These are phyloP conservation scores for Pichia kudriavzevii DNA, from an alignment of 1,139 yeast genomes.

Conservation along the genomic window DNA sequence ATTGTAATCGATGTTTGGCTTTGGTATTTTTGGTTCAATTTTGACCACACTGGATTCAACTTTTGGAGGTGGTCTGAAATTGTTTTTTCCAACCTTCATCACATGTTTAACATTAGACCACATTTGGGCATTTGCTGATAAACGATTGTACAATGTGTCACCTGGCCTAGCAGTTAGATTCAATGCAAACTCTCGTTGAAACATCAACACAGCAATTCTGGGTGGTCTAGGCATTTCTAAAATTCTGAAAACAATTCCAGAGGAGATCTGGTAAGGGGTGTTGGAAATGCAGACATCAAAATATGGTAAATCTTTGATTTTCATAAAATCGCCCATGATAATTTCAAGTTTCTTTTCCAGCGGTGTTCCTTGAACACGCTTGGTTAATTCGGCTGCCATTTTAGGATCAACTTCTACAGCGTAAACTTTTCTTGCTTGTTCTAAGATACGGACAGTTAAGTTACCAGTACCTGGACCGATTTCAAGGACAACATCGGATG, in stretches of 20 bases:
- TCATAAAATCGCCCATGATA: slow-evolving; percentile 90
- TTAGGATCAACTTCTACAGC: slow-evolving; percentile 99
- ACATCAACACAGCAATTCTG: slow-evolving; percentile 91
- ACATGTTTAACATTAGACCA: slow-evolving; percentile 98
- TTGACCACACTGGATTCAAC: slow-evolving; percentile 96
- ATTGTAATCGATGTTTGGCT: slow-evolving; percentile 84
- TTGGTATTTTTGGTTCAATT: slow-evolving; percentile 82
- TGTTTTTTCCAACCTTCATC: slow-evolving; percentile 96
- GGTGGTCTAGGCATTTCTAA: slow-evolving; percentile 92
- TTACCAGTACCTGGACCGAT: slow-evolving; percentile 99
- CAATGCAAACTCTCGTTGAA: slow-evolving; percentile 94
- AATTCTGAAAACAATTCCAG: slow-evolving; percentile 89
- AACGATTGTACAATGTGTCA: slow-evolving; percentile 81
- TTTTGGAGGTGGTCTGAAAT: slow-evolving; percentile 97
- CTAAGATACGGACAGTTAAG: slow-evolving; percentile 84
- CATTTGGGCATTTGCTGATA: slow-evolving; percentile 96
- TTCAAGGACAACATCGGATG: slow-evolving; percentile 88
- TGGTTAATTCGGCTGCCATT: slow-evolving; percentile 98
- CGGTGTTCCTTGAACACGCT: slow-evolving; percentile 95
- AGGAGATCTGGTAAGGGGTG: slow-evolving; percentile 95
- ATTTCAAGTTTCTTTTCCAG: slow-evolving; percentile 86
- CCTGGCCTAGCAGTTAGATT: slow-evolving; percentile 94
- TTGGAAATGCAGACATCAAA: slow-evolving; percentile 94
- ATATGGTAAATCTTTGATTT: slow-evolving; percentile 83
- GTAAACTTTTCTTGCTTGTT: slow-evolving; percentile 82